Evolutionary conservation across 805 yeast genomes (phyloP).

Genomic region (Hanseniaspora pseudoguilliermondii): DNA sequence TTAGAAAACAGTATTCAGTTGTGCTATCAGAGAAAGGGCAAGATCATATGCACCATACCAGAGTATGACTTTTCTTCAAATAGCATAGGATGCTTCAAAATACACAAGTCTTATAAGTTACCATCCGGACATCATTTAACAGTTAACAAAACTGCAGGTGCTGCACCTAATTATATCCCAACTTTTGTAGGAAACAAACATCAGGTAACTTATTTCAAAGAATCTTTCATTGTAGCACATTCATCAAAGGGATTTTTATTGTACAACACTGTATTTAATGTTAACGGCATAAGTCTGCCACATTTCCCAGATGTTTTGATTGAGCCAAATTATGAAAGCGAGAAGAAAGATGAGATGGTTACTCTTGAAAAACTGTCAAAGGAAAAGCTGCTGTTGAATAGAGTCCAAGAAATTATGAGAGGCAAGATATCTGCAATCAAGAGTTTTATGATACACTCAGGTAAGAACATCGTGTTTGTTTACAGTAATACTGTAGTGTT

Average conservation of each 20-base stretch:
- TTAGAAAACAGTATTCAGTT: slow-evolving; percentile 44
- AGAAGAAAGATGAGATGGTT: not conserved
- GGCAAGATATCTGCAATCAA: slow-evolving; percentile 40
- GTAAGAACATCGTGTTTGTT: slow-evolving; percentile 44
- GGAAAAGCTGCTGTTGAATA: slow-evolving; percentile 26
- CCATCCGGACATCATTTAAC: slow-evolving; percentile 46
- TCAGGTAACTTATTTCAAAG: slow-evolving; percentile 38
- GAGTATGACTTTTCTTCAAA: slow-evolving; percentile 26
- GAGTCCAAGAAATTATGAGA: slow-evolving; percentile 30
- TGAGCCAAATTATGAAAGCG: slow-evolving; percentile 1
- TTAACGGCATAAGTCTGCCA: slow-evolving; percentile 40
- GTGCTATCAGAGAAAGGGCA: slow-evolving; percentile 42
- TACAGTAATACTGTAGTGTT: slow-evolving; percentile 62
- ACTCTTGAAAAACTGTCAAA: slow-evolving; percentile 19
- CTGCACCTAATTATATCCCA: slow-evolving; percentile 17
- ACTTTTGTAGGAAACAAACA: not conserved
- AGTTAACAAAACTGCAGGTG: slow-evolving; percentile 43
- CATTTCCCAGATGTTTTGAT: slow-evolving; percentile 40
- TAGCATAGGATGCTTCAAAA: slow-evolving; percentile 24
- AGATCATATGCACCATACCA: slow-evolving; percentile 32
- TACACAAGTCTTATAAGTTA: slow-evolving; percentile 45
- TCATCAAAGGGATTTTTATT: slow-evolving; percentile 50
- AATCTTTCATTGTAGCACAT: slow-evolving; percentile 55
- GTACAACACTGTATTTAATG: slow-evolving; percentile 40
- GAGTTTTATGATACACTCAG: slow-evolving; percentile 47